phyloP scores from a whole-genome alignment of 2,329 filamentous ascomycete genomes.

The Ophiostoma piceae region DNA sequence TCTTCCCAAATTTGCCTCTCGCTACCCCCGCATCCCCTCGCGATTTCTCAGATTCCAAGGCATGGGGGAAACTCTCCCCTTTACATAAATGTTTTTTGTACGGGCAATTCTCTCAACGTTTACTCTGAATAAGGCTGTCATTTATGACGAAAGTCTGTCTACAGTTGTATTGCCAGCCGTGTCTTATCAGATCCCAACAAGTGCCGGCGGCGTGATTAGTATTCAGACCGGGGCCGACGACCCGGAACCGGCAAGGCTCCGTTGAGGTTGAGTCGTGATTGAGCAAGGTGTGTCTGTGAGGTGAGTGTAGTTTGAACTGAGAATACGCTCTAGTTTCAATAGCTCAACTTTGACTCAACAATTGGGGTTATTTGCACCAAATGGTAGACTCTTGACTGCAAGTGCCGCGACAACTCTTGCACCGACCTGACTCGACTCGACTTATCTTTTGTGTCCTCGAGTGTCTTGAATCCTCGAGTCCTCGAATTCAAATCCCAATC shows the following conservation, averaged over 20 bases:
- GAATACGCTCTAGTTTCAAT: background rate
- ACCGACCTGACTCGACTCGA: too few species aligned
- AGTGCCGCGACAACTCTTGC: too few species aligned
- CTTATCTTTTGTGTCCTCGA: too few species aligned
- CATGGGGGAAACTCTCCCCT: constrained; percentile 11
- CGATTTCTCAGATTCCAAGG: background rate
- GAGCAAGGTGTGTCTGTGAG: background rate
- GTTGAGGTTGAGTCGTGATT: background rate
- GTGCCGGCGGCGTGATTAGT: constrained; percentile 2
- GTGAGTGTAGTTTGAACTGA: background rate
- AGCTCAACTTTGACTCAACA: background rate
- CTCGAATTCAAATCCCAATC: background rate
- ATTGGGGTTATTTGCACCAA: background rate
- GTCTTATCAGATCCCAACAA: constrained; percentile 5
- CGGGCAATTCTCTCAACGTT: too few species aligned
- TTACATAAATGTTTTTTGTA: constrained; percentile 3
- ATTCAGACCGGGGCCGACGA: background rate
- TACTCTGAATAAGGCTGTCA: background rate
- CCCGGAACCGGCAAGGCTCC: background rate
- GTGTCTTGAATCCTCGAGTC: too few species aligned
- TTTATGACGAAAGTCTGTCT: background rate
- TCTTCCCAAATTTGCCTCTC: background rate
- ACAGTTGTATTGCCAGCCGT: background rate
- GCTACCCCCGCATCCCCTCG: constrained; percentile 13
- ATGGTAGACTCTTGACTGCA: too few species aligned